Conservation (phyloP, 768 basidiomycete genomes). For the Amanita pallidorosea region DNA sequence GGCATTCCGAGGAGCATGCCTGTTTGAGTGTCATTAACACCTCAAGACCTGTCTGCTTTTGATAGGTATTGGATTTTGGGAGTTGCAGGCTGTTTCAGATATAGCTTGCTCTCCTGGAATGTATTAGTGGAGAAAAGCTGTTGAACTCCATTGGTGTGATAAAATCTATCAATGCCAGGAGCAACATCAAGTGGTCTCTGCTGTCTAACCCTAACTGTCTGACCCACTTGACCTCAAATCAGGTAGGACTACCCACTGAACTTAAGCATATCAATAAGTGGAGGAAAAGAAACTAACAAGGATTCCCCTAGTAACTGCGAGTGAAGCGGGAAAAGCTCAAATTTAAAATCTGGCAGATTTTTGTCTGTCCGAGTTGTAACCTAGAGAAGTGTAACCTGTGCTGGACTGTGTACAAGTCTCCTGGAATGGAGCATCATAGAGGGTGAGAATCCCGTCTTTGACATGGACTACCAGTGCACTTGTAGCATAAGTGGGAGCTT, state of each 20-base stretch:
- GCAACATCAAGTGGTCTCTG: no score
- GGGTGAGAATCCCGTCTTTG: slow-evolving; percentile 37
- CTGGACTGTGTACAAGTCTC: slow-evolving; percentile 63
- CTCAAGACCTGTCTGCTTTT: slow-evolving; percentile 22
- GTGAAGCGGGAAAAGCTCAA: no score
- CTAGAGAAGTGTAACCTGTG: slow-evolving; percentile 67
- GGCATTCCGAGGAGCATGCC: slow-evolving; percentile 67
- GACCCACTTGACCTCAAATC: neutral
- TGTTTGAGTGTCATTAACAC: slow-evolving; percentile 66
- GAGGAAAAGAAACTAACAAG: no score
- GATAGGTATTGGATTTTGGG: no score
- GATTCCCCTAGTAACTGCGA: no score
- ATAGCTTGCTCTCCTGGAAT: no score
- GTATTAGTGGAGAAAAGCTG: no score
- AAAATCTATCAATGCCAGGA: slow-evolving; percentile 34
- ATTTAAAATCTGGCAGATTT: no score
- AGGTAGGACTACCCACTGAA: no score
- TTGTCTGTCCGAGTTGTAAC: slow-evolving; percentile 57
- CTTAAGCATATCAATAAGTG: no score
- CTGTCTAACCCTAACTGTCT: slow-evolving; percentile 8
- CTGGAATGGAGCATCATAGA: slow-evolving; percentile 37
- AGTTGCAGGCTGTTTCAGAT: no score
- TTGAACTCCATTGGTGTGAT: slow-evolving; percentile 16
- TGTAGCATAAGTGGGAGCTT: rapidly evolving
- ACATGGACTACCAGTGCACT: no score